phyloP scores from a whole-genome alignment of 179 eudicot species.

The Spinacia oleracea region DNA sequence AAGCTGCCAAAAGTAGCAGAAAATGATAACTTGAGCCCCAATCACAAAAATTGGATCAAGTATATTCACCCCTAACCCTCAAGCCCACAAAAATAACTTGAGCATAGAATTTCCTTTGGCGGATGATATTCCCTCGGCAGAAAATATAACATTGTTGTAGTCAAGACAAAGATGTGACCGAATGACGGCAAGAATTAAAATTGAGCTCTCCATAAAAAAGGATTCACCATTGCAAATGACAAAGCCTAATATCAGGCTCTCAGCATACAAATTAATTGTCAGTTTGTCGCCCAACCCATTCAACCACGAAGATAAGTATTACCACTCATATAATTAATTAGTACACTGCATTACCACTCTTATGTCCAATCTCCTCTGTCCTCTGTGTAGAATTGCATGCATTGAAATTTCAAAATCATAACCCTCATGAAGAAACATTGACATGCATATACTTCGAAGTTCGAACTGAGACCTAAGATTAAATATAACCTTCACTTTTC shows the following conservation, averaged over 20 bases:
- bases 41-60: neutral
- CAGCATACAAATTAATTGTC: neutral
- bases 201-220: neutral
- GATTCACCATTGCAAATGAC: neutral
- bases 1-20: neutral
- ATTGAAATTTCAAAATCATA: neutral
- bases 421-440: neutral
- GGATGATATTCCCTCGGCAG: neutral
- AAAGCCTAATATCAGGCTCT: neutral
- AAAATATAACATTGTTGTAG: neutral
- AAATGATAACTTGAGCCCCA: neutral
- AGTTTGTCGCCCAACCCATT: neutral
- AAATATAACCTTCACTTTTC: neutral
- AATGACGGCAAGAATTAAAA: neutral
- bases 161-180: neutral
- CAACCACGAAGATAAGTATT: neutral
- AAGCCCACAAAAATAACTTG: neutral
- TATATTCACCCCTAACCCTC: neutral
- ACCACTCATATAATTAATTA: neutral
- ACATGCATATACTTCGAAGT: no score
- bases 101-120: neutral
- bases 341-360: no score
- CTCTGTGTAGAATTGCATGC: neutral
- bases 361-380: neutral
- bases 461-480: neutral